A percentile compares a stretch with the other conserved stretches of the same genome.
Evolutionary conservation across 1,139 yeast genomes (phyloP).

Genomic region (Scheffersomyces insectosa): DNA sequence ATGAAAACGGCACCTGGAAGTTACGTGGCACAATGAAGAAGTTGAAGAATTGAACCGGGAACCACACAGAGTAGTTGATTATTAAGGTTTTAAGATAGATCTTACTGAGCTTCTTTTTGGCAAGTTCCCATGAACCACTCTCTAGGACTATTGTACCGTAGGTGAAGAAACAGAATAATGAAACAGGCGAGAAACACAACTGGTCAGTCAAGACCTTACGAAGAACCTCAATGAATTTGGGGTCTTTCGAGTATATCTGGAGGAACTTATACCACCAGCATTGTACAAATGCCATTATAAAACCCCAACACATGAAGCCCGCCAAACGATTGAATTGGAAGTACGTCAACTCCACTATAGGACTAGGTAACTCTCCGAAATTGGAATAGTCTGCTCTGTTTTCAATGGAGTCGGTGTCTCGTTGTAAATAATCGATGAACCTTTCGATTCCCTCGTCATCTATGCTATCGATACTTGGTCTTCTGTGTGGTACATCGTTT

Average conservation of each 20-base stretch:
- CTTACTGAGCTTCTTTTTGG: conserved; percentile 60
- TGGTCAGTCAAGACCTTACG: conserved; percentile 91
- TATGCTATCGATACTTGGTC: conserved; percentile 8
- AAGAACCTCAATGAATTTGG: conserved; percentile 77
- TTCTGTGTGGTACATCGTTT: too few relatives aligned
- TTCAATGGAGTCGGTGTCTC: conserved; percentile 20
- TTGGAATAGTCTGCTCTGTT: conserved; percentile 4
- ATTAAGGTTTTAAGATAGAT: conserved; percentile 76
- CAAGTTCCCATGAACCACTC: conserved; percentile 65
- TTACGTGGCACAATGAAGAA: conserved; percentile 77
- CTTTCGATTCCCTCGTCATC: conserved; percentile 35
- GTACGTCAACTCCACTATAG: conserved; percentile 28
- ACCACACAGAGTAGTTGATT: conserved; percentile 89
- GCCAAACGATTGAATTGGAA: conserved; percentile 73
- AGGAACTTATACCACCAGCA: conserved; percentile 87
- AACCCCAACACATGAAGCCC: conserved; percentile 88
- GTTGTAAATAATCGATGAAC: conserved; percentile 39
- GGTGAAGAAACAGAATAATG: conserved; percentile 76
- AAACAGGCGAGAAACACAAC: conserved; percentile 82
- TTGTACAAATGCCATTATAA: conserved; percentile 77
- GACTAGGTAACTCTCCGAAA: conserved; percentile 6
- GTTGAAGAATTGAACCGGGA: conserved; percentile 87
- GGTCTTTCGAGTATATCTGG: conserved; percentile 80
- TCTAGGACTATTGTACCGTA: conserved; percentile 85
- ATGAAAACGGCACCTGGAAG: conserved; percentile 88